A percentile compares a stretch with the other conserved stretches of the same genome.
These are phyloP conservation scores for Xylaria sp. DNA, from an alignment of 2,329 filamentous ascomycete genomes.

Conservation along the genomic window DNA sequence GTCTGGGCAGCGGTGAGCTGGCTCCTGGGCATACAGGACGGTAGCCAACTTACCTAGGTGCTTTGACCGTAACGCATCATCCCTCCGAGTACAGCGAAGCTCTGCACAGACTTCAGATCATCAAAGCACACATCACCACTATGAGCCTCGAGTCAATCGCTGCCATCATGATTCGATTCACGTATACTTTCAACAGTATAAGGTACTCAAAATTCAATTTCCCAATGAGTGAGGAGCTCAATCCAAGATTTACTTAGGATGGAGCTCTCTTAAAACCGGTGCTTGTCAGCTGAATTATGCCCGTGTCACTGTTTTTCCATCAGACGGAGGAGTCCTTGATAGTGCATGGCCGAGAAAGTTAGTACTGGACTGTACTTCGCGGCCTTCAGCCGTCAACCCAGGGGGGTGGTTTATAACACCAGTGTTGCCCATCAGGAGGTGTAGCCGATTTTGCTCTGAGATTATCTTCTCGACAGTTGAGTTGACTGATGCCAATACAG, in stretches of 20 bases:
- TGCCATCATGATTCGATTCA: background rate
- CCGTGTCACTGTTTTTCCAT: slow-evolving; percentile 31
- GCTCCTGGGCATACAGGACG: slow-evolving; percentile 33
- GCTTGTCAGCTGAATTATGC: slow-evolving; percentile 33
- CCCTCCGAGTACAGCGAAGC: slow-evolving; percentile 13
- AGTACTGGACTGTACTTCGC: slow-evolving; percentile 57
- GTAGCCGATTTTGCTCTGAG: slow-evolving; percentile 47
- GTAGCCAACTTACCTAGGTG: slow-evolving; percentile 36
- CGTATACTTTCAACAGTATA: background rate
- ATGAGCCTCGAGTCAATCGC: background rate
- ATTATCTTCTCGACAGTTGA: slow-evolving; percentile 49
- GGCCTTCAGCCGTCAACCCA: slow-evolving; percentile 53
- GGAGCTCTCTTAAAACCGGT: slow-evolving; percentile 15
- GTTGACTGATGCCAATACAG: slow-evolving; percentile 51
- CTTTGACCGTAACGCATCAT: slow-evolving; percentile 35
- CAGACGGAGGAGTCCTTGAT: slow-evolving; percentile 38
- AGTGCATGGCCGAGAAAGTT: slow-evolving; percentile 59
- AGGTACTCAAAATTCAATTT: background rate
- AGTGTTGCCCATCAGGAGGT: slow-evolving; percentile 51
- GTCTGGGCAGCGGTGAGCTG: slow-evolving; percentile 33
- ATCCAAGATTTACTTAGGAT: background rate
- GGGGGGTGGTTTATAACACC: slow-evolving; percentile 53
- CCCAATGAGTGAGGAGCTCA: background rate
- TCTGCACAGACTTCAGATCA: slow-evolving; percentile 23
- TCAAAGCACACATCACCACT: slow-evolving; percentile 31